Evolutionary conservation across 2,329 filamentous ascomycete species (phyloP), one percentile per base, ranked within the genome.

Genomic region (Waltergamsia citrina): DNA sequence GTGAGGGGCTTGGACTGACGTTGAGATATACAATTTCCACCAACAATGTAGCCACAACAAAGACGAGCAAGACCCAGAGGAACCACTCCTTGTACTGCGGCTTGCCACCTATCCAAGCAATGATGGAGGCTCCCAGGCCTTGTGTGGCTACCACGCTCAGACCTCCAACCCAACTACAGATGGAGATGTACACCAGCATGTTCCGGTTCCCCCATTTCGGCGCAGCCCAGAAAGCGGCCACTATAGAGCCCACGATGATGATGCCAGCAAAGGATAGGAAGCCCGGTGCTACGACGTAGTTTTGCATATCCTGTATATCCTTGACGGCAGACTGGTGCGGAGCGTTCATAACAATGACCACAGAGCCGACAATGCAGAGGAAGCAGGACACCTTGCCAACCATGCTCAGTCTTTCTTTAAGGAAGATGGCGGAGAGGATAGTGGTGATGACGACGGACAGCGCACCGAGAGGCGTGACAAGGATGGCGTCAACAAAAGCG

Each of bases 51-150:
- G 65, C 62, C 42, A 96, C 70, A 34, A 96, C 87, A 58, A 98
- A 96, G 5, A 88, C 84, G 36, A 96, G 64, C 21, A 96, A 62
- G 5, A 96, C 80, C 59, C 94, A 98, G 25, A 94, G 62, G 52
- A 98, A 98, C 90, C 90, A 96, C 54, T 96, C 78, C 56, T 95
- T 94, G 60, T 94, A 96, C 67, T 98, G 88, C 3, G 80, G 71
- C 32, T 78, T 76, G 12, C 90, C 92, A 14, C 74, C 71, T 39
- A 81, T 81, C 63, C 94, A 87, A 0, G 90, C 36, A 36, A 95
- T 74, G 42, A 98, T 88, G 14, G 90, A 90, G 35, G 90, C 78
- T 34, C 92, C 92, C 28, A 98, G 62, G 14, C 92, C 92, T 59
- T 96, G 90, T 3, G 88, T 96, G 12, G 86, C 83, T 35, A 96